Base-by-base conservation (phyloP, 345 rosid genomes). In the Erodium maritimum region DNA sequence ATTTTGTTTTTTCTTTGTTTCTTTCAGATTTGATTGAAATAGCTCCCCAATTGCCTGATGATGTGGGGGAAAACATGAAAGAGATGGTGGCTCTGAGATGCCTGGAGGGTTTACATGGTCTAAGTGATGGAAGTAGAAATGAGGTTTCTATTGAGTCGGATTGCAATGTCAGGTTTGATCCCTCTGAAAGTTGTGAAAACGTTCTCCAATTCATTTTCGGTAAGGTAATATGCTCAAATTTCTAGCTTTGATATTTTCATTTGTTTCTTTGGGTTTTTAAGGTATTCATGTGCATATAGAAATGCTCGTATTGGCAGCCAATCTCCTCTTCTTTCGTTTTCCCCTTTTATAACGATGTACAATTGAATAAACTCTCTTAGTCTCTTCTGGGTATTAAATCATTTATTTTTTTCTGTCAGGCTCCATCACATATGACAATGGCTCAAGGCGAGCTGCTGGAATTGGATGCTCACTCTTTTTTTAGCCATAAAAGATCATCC, bases 71-170 rank as follows among this genome's bases (percentile, higher is more conserved):
- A 63, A 67, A 57, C 20, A 66, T 77, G 5, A 73, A 68, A 67
- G 93, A 86, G 66, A 66, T 53, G 73, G 73, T 82, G 65, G 73
- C 87, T 69, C 73, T 82, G 71, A 79, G 80, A 62, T 79, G 83
- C 55, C 66, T 82, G 75, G 87, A 82, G 73, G 77, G 77, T 63
- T 67, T 82, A 58, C 75, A 64, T 67, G 71, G 66, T 42, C 8
- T 20, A 45, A 50, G 37, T 46, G 56, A 61, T 58, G 69, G 54
- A 34, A 21, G n/a, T 5, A 17, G 17, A n/a, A 23, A 59, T 33
- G 69, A 33, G n/a, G 57, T 19, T 60, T 58, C 59, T 59, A 64
- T 70, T 57, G 61, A 16, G 9, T 0, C 33, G 12, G 73, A 66
- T 23, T 46, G 70, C 5, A 72, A 70, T 48, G 45, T 50, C 9